These are phyloP conservation scores for Glonium stellatum DNA, from an alignment of 495 filamentous ascomycete species.

Conservation along the genomic window DNA sequence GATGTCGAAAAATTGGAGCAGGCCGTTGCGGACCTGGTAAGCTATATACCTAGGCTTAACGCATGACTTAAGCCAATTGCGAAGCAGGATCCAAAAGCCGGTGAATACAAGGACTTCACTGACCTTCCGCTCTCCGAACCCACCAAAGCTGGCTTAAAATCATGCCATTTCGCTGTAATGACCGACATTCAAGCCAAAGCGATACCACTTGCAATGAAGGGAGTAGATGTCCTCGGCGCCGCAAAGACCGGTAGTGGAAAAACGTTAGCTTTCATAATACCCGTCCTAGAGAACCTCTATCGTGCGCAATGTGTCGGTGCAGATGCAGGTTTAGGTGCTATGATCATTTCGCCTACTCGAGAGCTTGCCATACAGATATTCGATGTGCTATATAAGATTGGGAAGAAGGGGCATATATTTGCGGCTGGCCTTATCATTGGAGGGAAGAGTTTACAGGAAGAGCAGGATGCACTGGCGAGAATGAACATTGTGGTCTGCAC, in stretches of 20 bases:
- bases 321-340: constrained; percentile 77
- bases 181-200: constrained; percentile 89
- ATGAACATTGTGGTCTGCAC: constrained; percentile 99
- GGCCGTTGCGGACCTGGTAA: constrained; percentile 43
- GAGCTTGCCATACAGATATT: constrained; percentile 98
- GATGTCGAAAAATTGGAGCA: constrained; percentile 52
- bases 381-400: constrained; percentile 85
- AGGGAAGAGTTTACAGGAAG: constrained; percentile 84
- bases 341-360: constrained; percentile 90
- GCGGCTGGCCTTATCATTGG: constrained; percentile 92
- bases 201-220: constrained; percentile 78
- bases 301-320: constrained; percentile 80
- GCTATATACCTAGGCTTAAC: background rate
- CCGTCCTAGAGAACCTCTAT: constrained; percentile 92
- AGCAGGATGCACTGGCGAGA: constrained; percentile 73
- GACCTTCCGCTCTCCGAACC: constrained; percentile 80
- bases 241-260: constrained; percentile 97
- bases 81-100: constrained; percentile 30
- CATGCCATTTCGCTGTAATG: constrained; percentile 81
- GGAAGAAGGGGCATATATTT: constrained; percentile 73
- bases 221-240: constrained; percentile 83
- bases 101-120: constrained; percentile 50
- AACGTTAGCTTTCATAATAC: constrained; percentile 87
- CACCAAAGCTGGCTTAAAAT: constrained; percentile 71
- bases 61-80: constrained; percentile 12